These are phyloP conservation scores for Botrytis cinerea DNA, from an alignment of 2,329 filamentous ascomycete genomes.

Conservation along the genomic window DNA sequence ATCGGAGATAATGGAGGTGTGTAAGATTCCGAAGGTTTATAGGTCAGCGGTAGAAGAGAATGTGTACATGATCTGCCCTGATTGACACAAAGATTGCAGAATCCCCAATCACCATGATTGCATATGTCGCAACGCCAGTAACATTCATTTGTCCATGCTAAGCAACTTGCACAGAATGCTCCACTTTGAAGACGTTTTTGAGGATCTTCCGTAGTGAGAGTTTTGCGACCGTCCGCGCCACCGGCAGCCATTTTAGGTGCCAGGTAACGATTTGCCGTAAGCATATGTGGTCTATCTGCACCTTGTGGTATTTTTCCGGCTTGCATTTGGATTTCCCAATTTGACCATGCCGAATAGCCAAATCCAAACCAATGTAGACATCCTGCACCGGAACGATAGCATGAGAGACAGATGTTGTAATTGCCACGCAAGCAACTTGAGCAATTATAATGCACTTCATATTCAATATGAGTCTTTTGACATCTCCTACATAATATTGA, in stretches of 20 bases:
- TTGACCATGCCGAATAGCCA: constrained; percentile 67
- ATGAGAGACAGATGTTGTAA: constrained; percentile 79
- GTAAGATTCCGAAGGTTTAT: constrained; percentile 49
- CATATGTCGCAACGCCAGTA: constrained; percentile 88
- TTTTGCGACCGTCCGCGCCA: constrained; percentile 57
- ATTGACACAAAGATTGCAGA: constrained; percentile 85
- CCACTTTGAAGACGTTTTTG: constrained; percentile 70
- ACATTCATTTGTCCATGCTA: constrained; percentile 73
- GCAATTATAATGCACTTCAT: constrained; percentile 86
- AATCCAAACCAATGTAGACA: constrained; percentile 91
- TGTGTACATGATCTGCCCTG: constrained; percentile 81
- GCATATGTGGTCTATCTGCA: constrained; percentile 56
- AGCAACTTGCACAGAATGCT: constrained; percentile 80
- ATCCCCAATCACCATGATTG: constrained; percentile 94
- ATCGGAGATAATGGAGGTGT: constrained; percentile 45
- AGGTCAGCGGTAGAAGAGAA: constrained; percentile 73
- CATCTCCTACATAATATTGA: constrained; percentile 74
- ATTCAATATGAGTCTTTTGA: constrained; percentile 71
- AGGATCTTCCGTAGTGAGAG: constrained; percentile 68
- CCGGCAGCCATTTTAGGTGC: constrained; percentile 52
- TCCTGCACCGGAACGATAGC: constrained; percentile 75
- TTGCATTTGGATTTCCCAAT: constrained; percentile 59
- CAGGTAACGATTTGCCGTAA: constrained; percentile 59
- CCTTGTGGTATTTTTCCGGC: constrained; percentile 36
- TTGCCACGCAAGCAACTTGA: constrained; percentile 65